Conservation (phyloP, 176 grass and related monocot species). For the Elymus sibiricus region DNA sequence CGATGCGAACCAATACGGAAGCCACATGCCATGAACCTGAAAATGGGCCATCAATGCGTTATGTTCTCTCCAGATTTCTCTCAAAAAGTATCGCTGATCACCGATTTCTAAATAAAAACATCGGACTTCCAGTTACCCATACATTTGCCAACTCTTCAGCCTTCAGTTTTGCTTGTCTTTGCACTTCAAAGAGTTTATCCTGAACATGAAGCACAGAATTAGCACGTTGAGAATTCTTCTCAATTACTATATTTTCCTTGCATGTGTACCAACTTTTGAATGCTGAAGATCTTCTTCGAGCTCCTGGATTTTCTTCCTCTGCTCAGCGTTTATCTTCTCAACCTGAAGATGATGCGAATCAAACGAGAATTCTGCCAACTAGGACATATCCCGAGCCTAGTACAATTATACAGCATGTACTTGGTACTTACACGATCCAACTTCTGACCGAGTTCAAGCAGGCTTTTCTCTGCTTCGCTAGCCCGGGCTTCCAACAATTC, state of each 20-base stretch:
- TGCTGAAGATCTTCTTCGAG: conserved; percentile 24
- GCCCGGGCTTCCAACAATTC: conserved; percentile 41
- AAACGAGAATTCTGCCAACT: neutral
- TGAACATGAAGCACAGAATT: conserved; percentile 9
- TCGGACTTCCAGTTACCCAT: neutral
- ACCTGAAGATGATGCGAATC: conserved; percentile 4
- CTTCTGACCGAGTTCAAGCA: conserved; percentile 34
- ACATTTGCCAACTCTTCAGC: conserved; percentile 39
- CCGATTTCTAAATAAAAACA: neutral
- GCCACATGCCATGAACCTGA: conserved; percentile 47
- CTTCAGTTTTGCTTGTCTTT: conserved; percentile 25
- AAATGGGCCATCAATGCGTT: neutral
- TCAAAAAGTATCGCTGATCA: too few relatives aligned
- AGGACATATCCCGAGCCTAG: neutral
- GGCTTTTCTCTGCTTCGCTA: conserved; percentile 31
- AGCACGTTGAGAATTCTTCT: neutral
- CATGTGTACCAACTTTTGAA: neutral
- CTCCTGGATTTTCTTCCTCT: conserved; percentile 31
- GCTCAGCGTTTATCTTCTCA: conserved; percentile 16
- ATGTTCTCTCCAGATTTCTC: neutral
- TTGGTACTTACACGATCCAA: conserved; percentile 41
- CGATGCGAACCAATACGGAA: conserved; percentile 45
- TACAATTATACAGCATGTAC: neutral
- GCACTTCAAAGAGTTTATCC: conserved; percentile 24
- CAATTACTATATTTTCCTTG: neutral